These are phyloP conservation scores for Colletotrichum shisoi DNA, from an alignment of 2,329 filamentous ascomycete genomes.

Conservation along the genomic window DNA sequence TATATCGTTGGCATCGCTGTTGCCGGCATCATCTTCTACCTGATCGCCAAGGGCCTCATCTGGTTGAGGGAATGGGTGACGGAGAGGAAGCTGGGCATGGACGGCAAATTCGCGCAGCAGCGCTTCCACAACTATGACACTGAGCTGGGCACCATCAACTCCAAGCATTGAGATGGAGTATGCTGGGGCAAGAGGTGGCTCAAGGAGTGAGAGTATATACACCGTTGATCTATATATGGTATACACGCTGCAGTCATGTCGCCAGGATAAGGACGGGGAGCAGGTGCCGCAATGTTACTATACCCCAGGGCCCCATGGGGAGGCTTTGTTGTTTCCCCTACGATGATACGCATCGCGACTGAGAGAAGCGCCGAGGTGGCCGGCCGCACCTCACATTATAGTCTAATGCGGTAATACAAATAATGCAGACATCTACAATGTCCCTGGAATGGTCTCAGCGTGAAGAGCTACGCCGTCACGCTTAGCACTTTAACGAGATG, in stretches of 20 bases:
- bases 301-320: background rate
- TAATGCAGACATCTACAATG: slow-evolving; percentile 1
- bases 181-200: background rate
- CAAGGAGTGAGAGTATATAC: background rate
- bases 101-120: slow-evolving; percentile 52
- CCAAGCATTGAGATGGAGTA: slow-evolving; percentile 26
- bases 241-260: background rate
- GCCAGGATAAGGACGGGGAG: background rate
- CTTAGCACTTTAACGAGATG: slow-evolving; percentile 82
- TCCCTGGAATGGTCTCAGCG: background rate
- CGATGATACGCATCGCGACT: background rate
- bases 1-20: slow-evolving; percentile 69
- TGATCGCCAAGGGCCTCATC: slow-evolving; percentile 59
- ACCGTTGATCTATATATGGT: background rate
- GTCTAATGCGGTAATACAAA: slow-evolving; percentile 21
- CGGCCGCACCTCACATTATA: background rate
- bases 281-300: slow-evolving; percentile 1
- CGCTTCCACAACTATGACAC: slow-evolving; percentile 41
- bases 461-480: too few species aligned
- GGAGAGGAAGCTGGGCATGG: slow-evolving; percentile 55
- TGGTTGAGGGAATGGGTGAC: slow-evolving; percentile 60
- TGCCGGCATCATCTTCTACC: slow-evolving; percentile 62
- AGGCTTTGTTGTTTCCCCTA: background rate
- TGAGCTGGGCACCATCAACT: slow-evolving; percentile 38
- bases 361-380: background rate